Evolutionary conservation across 2,329 filamentous ascomycete species (phyloP), one percentile per base, ranked within the genome.

Genomic region (Leptographium galeiforme): DNA sequence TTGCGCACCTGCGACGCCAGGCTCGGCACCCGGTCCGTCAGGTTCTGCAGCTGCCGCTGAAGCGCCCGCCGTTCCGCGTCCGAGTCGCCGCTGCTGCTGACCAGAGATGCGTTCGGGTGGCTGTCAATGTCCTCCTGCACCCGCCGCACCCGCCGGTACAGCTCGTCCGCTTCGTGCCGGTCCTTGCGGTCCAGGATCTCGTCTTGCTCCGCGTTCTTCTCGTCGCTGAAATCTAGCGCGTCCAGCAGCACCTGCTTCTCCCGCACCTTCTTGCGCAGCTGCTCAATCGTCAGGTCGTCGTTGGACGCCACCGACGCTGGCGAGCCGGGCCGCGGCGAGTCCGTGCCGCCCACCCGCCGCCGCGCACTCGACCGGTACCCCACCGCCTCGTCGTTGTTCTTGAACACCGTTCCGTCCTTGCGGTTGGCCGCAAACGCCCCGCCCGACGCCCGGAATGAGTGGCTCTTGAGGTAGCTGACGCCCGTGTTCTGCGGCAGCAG

Each of bases 401-500:
- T 91, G 70, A 91, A 98, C 4, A 97, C 86, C 0, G 93, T 98
- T 3, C 87, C 93, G 70, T 98, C 93, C 67, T 97, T 97, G 49
- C 90, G 85, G 40, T 78, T 79, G 46, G 72, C 72, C 46, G 73
- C 74, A 49, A 76, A 70, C 2, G 77, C 77, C 39, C 75, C 76
- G 33, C 76, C 76, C 30, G 75, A 75, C 16, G 81, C 79, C 54
- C 84, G 81, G 75, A 98, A 95, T 0, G 93, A 98, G 61, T 95
- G 91, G 53, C 81, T 90, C 70, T 98, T 98, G 62, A 97, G 78
- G 63, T 97, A 97, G 70, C 91, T 97, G 18, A 98, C 90, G n/a
- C 93, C 93, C 12, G 93, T 97, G 70, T 89, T 90, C 66, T 97
- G 93, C 5, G 93, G 91, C 56, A 97, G 82, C 57, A 98, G 73